Base-by-base conservation (phyloP, 2,329 filamentous ascomycete species). In the Chaetomium globosum region DNA sequence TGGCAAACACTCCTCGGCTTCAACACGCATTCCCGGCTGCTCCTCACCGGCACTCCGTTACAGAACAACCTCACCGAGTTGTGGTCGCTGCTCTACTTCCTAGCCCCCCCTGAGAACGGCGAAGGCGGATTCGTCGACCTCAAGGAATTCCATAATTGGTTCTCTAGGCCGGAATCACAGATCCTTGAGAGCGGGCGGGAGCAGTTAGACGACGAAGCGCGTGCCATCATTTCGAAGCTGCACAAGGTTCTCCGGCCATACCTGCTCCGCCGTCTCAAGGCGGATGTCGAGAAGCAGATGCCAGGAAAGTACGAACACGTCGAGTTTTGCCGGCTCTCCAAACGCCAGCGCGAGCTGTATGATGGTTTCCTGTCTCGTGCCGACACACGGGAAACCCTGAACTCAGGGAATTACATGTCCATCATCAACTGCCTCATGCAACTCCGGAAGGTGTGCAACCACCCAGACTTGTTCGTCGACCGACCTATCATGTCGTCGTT, bases 361-460 rank as follows among this genome's bases (percentile, higher is more conserved):
- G 95, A 99, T 77, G 94, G 94, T 1, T 99, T 98, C 77, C 87
- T 99, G 80, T 92, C 92, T 39, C 88, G 93, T 63, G 89, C 90
- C 3, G 92, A 97, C 72, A 98, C 95, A 0, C 89, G 92, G 69
- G 90, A 92, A 66, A 97, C 93, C 0, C 81, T 99, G 21, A 87
- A 92, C 2, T 96, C 92, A 1, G 95, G 95, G 31, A 99, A 98
- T 73, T 97, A 97, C 75, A 87, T 99, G 69, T 97, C 93, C 21
- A 97, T 99, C 75, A 98, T 98, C 78, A 97, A 97, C 75, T 98
- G 96, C 77, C 80, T 99, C 59, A 97, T 99, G 93, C 95, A 97
- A 75, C 82, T 99, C 61, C 88, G 95, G 57, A 97, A 98, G 76
- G 96, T 99, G 59, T 99, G 95, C 83, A 99, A 99, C 71, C 95